Evolutionary conservation across 495 filamentous ascomycete species (phyloP).

Genomic region (Lasiosphaeria hispida): DNA sequence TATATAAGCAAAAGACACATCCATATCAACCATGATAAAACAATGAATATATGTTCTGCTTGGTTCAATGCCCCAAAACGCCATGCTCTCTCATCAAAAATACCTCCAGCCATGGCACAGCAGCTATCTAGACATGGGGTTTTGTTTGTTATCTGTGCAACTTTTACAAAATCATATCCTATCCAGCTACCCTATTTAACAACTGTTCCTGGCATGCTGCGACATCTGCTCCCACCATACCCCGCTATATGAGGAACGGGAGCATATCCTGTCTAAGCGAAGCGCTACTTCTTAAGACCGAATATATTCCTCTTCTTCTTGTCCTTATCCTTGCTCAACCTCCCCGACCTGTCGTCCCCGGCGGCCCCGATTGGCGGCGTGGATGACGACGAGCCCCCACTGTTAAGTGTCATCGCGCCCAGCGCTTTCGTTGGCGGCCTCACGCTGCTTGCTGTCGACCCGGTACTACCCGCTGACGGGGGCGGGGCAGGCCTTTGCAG

Average conservation of each 20-base stretch:
- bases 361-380: conserved; percentile 32
- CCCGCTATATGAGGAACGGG: too few species aligned
- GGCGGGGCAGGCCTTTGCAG: too few species aligned
- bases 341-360: conserved; percentile 48
- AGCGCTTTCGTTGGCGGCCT: conserved; percentile 30
- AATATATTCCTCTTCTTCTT: conserved; percentile 82
- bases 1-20: too few species aligned
- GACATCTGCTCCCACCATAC: too few species aligned
- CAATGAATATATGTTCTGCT: neutral
- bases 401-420: conserved; percentile 32
- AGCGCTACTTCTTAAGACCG: conserved; percentile 55
- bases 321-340: conserved; percentile 52
- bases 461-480: too few species aligned
- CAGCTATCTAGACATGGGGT: neutral
- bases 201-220: too few species aligned
- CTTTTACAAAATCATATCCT: too few species aligned
- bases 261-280: too few species aligned
- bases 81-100: neutral
- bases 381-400: conserved; percentile 15
- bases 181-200: too few species aligned
- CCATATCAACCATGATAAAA: neutral
- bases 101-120: neutral
- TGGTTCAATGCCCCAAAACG: neutral
- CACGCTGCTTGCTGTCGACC: conserved; percentile 11
- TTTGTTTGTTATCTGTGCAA: too few species aligned